Evolutionary conservation across 768 basidiomycete species (phyloP).

Genomic region (Psilocybe azurescens): DNA sequence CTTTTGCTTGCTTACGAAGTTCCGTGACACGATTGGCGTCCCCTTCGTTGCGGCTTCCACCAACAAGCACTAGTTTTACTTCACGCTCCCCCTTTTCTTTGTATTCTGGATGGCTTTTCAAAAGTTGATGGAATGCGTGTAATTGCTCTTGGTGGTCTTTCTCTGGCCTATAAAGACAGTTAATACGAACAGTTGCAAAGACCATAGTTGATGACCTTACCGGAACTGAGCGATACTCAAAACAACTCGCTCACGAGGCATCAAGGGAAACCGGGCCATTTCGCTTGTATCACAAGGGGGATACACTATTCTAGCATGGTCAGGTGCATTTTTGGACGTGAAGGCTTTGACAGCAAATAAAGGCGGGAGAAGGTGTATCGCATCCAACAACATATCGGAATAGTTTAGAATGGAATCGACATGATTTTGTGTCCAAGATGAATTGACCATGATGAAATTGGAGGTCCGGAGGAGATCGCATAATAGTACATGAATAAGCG

Average conservation of each 20-base stretch:
- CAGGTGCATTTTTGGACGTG: constrained; percentile 29
- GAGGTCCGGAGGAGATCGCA: constrained; percentile 74
- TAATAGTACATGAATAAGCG: constrained; percentile 87
- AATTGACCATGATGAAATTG: constrained; percentile 90
- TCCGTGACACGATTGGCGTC: constrained; percentile 74
- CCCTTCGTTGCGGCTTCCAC: constrained; percentile 80
- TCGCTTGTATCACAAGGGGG: constrained; percentile 91
- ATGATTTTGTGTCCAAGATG: constrained; percentile 92
- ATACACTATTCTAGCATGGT: constrained; percentile 65
- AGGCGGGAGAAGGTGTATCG: constrained; percentile 50
- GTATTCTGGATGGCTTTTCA: constrained; percentile 66
- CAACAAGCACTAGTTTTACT: constrained; percentile 77
- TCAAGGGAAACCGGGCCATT: constrained; percentile 61
- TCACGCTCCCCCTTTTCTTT: constrained; percentile 25
- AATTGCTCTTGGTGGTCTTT: constrained; percentile 91
- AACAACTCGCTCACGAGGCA: constrained; percentile 64
- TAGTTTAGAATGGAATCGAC: constrained; percentile 73
- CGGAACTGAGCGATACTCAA: constrained; percentile 94
- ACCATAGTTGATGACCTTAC: constrained; percentile 42
- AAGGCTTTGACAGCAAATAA: constrained; percentile 37
- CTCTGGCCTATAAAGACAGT: constrained; percentile 70
- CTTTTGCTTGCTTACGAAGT: constrained; percentile 60
- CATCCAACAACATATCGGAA: constrained; percentile 53
- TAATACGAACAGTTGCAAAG: neutral
- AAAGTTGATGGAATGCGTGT: constrained; percentile 64